Evolutionary conservation across 352 stramenopile species (phyloP), one percentile per base, ranked within the genome.

Genomic region (Phytopythium aichiense): DNA sequence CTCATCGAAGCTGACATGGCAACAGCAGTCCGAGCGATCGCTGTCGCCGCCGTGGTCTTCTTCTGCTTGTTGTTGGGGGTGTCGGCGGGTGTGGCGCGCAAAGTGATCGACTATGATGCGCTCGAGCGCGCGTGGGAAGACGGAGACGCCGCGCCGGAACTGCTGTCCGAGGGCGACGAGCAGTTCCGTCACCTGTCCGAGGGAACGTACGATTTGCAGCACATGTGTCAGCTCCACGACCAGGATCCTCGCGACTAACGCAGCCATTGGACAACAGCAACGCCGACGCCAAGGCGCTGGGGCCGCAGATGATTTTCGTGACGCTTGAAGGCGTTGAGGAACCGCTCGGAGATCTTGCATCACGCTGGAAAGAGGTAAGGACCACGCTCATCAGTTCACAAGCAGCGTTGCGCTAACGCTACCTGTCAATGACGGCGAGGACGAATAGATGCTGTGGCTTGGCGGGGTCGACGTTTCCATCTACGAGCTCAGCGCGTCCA

Each of bases 241-340:
- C 15, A 22, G 30, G 18, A 8, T 46, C 12, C 33, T 22, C 15
- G 30, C 1, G 22, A 49, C 42, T 49, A 25, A 49, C 42, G 42
- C 7, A 25, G 13, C 20, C 22, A 18, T 49, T 49, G 15, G 25
- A 43, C 51, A 91, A 76, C 38, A 73, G 58, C 30, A 63, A 72
- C 8, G 62, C 60, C 4, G 71, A 84, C 33, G 76, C 77, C 35
- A 87, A 86, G 58, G 55, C 63, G 4, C 50, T 87, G n/a, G 81
- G 81, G 7, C 81, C 84, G 12, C 84, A 92, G 51, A 92, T 93
- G 84, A 68, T 93, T 8, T 93, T 93, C 53, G 81, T 91, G 58
- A 89, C 78, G 43, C 64, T 93, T 18, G 45, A 57, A n/a, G 67
- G 56, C 0, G n/a, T 58, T 0, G 35, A 13, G 48, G 71, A 88